Conservation (phyloP, 495 filamentous ascomycete species). For the Penicillium maclennaniae region DNA sequence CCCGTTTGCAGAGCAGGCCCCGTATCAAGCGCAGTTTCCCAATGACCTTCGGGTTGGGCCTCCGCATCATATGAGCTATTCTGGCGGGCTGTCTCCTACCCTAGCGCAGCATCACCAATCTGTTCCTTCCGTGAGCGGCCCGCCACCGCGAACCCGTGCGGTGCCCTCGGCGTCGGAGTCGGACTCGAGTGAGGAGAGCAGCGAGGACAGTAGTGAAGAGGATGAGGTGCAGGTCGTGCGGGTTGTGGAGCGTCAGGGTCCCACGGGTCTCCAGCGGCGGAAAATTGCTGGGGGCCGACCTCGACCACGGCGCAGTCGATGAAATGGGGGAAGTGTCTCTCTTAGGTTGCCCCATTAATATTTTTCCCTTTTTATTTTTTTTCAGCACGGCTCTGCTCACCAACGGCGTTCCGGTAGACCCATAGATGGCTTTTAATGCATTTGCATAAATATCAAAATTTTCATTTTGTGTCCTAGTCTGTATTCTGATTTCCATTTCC, state of each 20-base stretch:
- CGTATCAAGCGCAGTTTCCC: constrained; percentile 29
- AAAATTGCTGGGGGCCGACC: constrained; percentile 16
- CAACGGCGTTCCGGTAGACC: constrained; percentile 15
- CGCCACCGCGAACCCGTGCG: constrained; percentile 13
- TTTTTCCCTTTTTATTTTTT: constrained; percentile 7
- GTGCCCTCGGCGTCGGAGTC: constrained; percentile 18
- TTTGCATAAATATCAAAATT: neutral
- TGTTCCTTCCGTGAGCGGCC: constrained; percentile 1
- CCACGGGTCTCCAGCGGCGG: constrained; percentile 18
- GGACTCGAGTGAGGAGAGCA: constrained; percentile 22
- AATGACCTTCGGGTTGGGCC: constrained; percentile 31
- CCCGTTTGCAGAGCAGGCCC: constrained; percentile 29
- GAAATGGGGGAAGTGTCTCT: constrained; percentile 11
- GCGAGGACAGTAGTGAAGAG: constrained; percentile 30
- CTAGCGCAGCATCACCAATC: constrained; percentile 12
- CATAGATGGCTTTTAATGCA: neutral
- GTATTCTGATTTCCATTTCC: too few relatives aligned
- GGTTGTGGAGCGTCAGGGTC: constrained; percentile 29
- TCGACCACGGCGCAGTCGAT: constrained; percentile 27
- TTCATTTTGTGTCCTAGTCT: too few relatives aligned
- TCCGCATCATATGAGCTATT: constrained; percentile 19
- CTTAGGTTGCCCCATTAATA: constrained; percentile 1
- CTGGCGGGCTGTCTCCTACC: constrained; percentile 16
- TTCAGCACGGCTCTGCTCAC: constrained; percentile 3
- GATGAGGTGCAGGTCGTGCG: constrained; percentile 34